Percentiles rank a stretch among this genome's conserved stretches.
Conservation (phyloP, 306 rosid genomes). For the Casuarina glauca region DNA sequence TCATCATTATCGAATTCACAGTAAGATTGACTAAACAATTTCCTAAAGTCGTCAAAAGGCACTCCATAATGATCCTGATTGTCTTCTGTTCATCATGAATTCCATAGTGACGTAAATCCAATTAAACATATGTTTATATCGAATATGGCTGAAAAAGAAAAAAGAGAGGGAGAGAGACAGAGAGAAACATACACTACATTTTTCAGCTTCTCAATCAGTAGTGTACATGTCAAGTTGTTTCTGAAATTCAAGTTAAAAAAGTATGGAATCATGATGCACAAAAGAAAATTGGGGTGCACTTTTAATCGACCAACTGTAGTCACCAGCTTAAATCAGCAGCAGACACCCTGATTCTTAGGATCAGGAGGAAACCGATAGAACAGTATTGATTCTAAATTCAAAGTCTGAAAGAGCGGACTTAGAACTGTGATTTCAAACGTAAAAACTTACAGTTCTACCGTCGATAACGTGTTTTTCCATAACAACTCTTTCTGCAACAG, state of each 20-base stretch:
- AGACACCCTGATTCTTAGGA: not conserved
- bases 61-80: not conserved
- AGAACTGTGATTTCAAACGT: slow-evolving; percentile 6
- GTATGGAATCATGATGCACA: slow-evolving; percentile 11
- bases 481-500: no score
- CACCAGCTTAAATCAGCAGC: slow-evolving; percentile 3
- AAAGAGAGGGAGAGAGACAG: no score
- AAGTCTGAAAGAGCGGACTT: not conserved
- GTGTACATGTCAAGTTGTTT: not conserved
- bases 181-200: not conserved
- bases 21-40: slow-evolving; percentile 10
- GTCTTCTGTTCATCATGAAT: not conserved
- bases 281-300: slow-evolving; percentile 1
- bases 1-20: slow-evolving; percentile 4
- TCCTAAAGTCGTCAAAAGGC: not conserved
- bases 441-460: no score
- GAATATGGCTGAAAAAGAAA: not conserved
- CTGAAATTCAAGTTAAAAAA: not conserved
- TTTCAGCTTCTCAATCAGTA: slow-evolving; percentile 9
- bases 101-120: not conserved
- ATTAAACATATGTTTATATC: not conserved
- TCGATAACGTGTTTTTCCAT: no score
- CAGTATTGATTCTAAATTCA: slow-evolving; percentile 2
- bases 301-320: not conserved
- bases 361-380: slow-evolving; percentile 17